Evolutionary conservation across 768 basidiomycete species (phyloP).

Genomic region (Tylopilus cervinicoccineus): DNA sequence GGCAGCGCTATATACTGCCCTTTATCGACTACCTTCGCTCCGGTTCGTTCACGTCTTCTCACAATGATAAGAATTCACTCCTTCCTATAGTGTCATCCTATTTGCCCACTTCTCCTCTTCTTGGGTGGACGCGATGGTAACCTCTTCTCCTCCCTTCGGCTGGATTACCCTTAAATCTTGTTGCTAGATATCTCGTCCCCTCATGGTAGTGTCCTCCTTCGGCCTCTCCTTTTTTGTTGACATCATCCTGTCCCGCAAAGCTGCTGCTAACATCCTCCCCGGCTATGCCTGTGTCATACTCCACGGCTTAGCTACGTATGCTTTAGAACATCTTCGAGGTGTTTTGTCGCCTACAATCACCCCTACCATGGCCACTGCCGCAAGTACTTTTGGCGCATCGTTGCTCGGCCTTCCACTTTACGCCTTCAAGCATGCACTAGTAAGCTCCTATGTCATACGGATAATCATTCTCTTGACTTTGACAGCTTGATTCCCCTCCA

Average conservation of each 20-base stretch:
- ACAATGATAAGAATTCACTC: background rate
- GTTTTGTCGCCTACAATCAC: constrained; percentile 57
- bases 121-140: constrained; percentile 57
- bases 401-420: constrained; percentile 64
- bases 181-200: constrained; percentile 46
- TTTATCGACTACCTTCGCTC: constrained; percentile 62
- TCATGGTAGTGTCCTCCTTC: constrained; percentile 46
- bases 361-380: constrained; percentile 50
- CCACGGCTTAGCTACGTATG: constrained; percentile 56
- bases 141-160: constrained; percentile 46
- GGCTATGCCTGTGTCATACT: constrained; percentile 65
- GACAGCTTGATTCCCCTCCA: constrained; percentile 47
- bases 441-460: constrained; percentile 31
- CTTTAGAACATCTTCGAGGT: constrained; percentile 58
- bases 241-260: constrained; percentile 37
- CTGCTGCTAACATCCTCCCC: constrained; percentile 42
- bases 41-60: constrained; percentile 43
- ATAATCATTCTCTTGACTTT: constrained; percentile 8
- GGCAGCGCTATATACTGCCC: constrained; percentile 60
- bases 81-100: constrained; percentile 53
- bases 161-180: background rate
- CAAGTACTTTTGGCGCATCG: constrained; percentile 59
- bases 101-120: constrained; percentile 67
- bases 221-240: constrained; percentile 57
- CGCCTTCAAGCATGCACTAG: constrained; percentile 53